Evolutionary conservation across 1,139 yeast genomes (phyloP).

Genomic region (Spencermartinsiella ligniputridi): DNA sequence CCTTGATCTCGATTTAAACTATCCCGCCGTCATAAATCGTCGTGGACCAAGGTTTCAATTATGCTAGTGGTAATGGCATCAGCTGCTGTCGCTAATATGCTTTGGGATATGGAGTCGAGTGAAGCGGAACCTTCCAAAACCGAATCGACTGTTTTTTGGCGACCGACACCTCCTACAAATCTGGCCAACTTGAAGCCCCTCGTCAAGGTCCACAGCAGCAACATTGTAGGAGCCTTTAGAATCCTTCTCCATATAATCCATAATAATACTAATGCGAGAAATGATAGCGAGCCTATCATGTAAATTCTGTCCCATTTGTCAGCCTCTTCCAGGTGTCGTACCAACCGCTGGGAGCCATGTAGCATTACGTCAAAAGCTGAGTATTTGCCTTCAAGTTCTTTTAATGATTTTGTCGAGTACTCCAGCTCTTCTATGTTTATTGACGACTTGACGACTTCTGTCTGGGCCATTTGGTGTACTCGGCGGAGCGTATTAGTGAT

Average conservation of each 20-base stretch:
- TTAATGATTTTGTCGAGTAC: constrained; percentile 51
- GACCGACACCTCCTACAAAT: constrained; percentile 16
- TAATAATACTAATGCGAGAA: constrained; percentile 49
- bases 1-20: too few species aligned
- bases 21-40: too few species aligned
- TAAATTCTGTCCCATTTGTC: constrained; percentile 58
- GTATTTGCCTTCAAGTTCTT: constrained; percentile 47
- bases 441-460: constrained; percentile 49
- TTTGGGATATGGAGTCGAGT: too few species aligned
- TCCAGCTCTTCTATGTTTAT: constrained; percentile 58
- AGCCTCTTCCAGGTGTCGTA: constrained; percentile 61
- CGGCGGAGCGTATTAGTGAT: constrained; percentile 51
- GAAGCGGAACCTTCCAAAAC: too few species aligned
- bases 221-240: constrained; percentile 50
- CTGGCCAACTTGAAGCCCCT: constrained; percentile 41
- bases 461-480: constrained; percentile 49
- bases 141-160: too few species aligned
- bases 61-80: too few species aligned
- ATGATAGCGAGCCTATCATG: constrained; percentile 55
- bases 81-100: too few species aligned
- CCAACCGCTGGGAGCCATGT: constrained; percentile 51
- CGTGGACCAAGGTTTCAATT: too few species aligned
- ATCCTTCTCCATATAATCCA: constrained; percentile 68
- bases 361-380: constrained; percentile 52
- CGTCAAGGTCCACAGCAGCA: constrained; percentile 56